A percentile compares a stretch with the other conserved stretches of the same genome.
phyloP scores from a whole-genome alignment of 176 grass and related monocot genomes.

The Paspalum notatum region DNA sequence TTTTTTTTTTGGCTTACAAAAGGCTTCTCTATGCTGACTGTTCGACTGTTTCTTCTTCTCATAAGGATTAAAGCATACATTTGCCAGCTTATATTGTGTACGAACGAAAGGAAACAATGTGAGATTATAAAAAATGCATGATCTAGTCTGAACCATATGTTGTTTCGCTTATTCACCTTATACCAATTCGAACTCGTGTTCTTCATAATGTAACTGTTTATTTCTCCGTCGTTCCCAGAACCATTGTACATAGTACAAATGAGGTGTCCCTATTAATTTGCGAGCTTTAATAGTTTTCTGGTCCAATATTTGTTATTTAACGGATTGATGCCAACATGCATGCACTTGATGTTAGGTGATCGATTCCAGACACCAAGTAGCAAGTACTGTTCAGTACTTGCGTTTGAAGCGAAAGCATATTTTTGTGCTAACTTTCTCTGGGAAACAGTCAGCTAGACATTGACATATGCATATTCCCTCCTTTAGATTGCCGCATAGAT shows the following conservation, averaged over 20 bases:
- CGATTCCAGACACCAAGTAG: constrained; percentile 45
- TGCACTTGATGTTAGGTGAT: constrained; percentile 49
- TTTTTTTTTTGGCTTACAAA: not conserved
- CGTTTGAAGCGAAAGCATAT: constrained; percentile 63
- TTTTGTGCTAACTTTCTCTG: constrained; percentile 53
- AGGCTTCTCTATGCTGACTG: not conserved
- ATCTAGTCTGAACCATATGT: not conserved
- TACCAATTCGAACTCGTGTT: not conserved
- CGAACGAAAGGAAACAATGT: not conserved
- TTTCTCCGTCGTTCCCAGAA: not conserved
- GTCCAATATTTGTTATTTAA: constrained; percentile 48
- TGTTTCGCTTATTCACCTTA: not conserved
- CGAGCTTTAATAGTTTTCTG: not conserved
- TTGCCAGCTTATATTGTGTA: not conserved
- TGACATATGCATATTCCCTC: not conserved
- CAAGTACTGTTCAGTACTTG: constrained; percentile 57
- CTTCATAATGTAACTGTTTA: not conserved
- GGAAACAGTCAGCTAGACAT: constrained; percentile 33
- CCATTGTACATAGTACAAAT: not conserved
- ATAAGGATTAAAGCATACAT: not conserved
- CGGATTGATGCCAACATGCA: constrained; percentile 26
- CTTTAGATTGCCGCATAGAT: not conserved
- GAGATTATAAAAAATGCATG: not conserved
- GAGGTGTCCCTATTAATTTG: constrained; percentile 16
- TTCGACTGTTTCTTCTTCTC: not conserved